phyloP scores from a whole-genome alignment of 257 asterid genomes.

The Perilla frutescens region DNA sequence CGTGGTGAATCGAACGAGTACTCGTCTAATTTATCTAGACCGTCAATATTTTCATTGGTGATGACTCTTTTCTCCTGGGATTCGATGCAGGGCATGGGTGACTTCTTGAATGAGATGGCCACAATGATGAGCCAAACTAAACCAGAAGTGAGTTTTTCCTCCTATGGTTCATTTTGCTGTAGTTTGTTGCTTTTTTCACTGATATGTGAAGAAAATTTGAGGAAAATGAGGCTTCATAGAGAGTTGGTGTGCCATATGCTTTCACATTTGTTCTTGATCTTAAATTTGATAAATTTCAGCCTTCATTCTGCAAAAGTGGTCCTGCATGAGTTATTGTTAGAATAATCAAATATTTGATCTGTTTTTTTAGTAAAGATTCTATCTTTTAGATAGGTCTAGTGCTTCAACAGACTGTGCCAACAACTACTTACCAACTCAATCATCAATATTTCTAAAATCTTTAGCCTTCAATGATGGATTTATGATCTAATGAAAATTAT shows the following conservation, averaged over 20 bases:
- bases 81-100: conserved; percentile 87
- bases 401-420: no score
- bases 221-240: no score
- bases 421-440: neutral
- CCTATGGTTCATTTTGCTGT: neutral
- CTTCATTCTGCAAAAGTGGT: neutral
- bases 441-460: neutral
- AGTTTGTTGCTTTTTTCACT: neutral
- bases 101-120: conserved; percentile 83
- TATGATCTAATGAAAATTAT: neutral
- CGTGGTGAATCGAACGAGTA: neutral
- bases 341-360: neutral
- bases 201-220: neutral
- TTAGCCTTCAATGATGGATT: neutral
- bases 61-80: neutral
- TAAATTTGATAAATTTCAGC: neutral
- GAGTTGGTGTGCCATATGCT: no score
- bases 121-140: conserved; percentile 75
- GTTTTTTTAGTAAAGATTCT: neutral
- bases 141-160: conserved; percentile 54
- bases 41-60: neutral
- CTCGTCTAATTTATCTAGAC: neutral
- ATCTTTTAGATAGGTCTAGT: neutral
- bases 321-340: neutral
- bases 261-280: neutral